These are phyloP conservation scores for Myxozyma mucilagina DNA, from an alignment of 805 yeast genomes.

Conservation along the genomic window DNA sequence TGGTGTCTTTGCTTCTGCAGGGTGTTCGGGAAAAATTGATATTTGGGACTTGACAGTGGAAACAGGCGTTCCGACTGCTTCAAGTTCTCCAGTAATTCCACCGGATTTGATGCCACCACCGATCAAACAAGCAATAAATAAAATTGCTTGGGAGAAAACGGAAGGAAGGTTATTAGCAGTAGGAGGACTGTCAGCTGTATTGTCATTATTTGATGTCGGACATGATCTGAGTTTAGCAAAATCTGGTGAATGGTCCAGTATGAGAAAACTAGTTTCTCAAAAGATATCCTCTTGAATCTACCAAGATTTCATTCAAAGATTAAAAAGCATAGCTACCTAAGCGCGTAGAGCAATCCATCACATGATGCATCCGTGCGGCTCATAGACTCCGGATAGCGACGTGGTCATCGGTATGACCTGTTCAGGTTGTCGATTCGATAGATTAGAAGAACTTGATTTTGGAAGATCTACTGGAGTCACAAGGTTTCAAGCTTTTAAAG, in stretches of 20 bases:
- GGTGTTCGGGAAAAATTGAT: conserved; percentile 40
- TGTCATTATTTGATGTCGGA: conserved; percentile 39
- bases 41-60: conserved; percentile 44
- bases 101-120: not conserved
- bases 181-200: conserved; percentile 40
- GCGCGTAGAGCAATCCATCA: not conserved
- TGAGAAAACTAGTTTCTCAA: conserved; percentile 14
- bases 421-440: not conserved
- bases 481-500: not conserved
- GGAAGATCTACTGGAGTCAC: not conserved
- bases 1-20: conserved; percentile 42
- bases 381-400: not conserved
- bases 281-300: not conserved
- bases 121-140: conserved; percentile 36
- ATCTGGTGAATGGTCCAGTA: conserved; percentile 22
- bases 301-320: not conserved
- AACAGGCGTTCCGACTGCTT: conserved; percentile 37
- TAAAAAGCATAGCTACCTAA: not conserved
- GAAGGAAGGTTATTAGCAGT: conserved; percentile 37
- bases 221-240: conserved; percentile 19
- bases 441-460: not conserved
- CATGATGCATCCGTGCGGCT: not conserved
- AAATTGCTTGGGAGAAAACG: conserved; percentile 38
- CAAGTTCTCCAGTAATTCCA: conserved; percentile 24
- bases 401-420: not conserved